Evolutionary conservation across 306 rosid genomes (phyloP).

Genomic region (Corylus heterophylla): DNA sequence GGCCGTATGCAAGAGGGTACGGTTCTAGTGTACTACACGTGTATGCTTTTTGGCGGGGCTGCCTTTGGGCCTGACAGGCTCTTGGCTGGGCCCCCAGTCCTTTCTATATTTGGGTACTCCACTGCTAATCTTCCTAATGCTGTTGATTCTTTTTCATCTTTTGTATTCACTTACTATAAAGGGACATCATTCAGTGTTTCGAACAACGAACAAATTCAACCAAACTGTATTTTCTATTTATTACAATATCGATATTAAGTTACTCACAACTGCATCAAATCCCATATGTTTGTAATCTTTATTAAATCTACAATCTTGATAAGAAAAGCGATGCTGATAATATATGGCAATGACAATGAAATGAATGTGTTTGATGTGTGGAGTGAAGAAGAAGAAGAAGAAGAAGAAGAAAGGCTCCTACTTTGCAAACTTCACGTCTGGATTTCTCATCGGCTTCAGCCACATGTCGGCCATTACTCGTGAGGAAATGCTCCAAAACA

Average conservation of each 20-base stretch:
- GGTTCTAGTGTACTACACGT: too few relatives aligned
- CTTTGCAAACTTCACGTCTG: constrained; percentile 65
- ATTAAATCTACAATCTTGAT: not conserved
- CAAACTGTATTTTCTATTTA: not conserved
- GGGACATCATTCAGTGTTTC: not conserved
- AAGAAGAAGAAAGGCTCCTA: constrained; percentile 12
- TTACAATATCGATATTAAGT: too few relatives aligned
- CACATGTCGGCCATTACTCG: constrained; percentile 93
- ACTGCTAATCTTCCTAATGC: not conserved
- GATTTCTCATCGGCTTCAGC: constrained; percentile 92
- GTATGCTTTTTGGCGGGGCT: too few relatives aligned
- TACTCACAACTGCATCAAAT: not conserved
- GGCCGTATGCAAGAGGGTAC: too few relatives aligned
- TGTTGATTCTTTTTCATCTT: not conserved
- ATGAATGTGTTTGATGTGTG: not conserved
- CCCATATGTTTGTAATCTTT: not conserved
- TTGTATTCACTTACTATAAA: not conserved
- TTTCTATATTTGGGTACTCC: not conserved
- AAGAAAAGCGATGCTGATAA: not conserved
- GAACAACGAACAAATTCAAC: not conserved
- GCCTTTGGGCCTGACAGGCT: too few relatives aligned
- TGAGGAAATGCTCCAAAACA: constrained; percentile 88
- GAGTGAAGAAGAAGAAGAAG: not conserved
- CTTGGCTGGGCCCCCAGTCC: too few relatives aligned
- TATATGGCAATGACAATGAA: not conserved